A percentile compares a stretch with the other conserved stretches of the same genome.
These are phyloP conservation scores for Barnettozyma wickerhamii DNA, from an alignment of 805 yeast species.

Conservation along the genomic window DNA sequence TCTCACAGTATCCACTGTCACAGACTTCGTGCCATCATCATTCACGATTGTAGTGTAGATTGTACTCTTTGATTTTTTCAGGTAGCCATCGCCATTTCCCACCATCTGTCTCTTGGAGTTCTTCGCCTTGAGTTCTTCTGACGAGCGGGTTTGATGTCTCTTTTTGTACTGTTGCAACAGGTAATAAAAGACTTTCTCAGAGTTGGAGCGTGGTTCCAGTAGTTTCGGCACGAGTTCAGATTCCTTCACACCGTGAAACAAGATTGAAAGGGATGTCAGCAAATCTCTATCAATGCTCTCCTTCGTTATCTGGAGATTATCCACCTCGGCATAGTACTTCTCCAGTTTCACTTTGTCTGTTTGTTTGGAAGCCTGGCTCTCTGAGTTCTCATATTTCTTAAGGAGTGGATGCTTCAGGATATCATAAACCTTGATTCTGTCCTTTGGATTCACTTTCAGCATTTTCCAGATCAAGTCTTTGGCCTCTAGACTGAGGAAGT, in stretches of 20 bases:
- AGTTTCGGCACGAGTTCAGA: slow-evolving; percentile 49
- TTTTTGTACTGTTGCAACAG: slow-evolving; percentile 67
- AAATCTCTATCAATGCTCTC: slow-evolving; percentile 62
- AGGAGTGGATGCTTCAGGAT: slow-evolving; percentile 80
- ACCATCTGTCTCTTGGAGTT: slow-evolving; percentile 26
- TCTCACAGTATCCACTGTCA: slow-evolving; percentile 8
- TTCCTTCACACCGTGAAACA: slow-evolving; percentile 75
- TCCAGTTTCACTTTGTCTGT: slow-evolving; percentile 26
- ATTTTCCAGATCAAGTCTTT: slow-evolving; percentile 77
- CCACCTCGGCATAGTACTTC: slow-evolving; percentile 36
- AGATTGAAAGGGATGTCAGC: slow-evolving; percentile 66
- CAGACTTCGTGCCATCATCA: slow-evolving; percentile 24
- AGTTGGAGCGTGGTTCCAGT: slow-evolving; percentile 50
- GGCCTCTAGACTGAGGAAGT: slow-evolving; percentile 75
- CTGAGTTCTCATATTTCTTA: slow-evolving; percentile 56
- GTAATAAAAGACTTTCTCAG: slow-evolving; percentile 81
- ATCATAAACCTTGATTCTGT: slow-evolving; percentile 73
- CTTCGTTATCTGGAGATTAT: slow-evolving; percentile 32
- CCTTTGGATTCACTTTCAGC: slow-evolving; percentile 76
- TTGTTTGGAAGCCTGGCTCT: slow-evolving; percentile 28
- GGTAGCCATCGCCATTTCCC: slow-evolving; percentile 27
- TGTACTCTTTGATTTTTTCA: slow-evolving; percentile 38
- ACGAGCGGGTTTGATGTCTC: slow-evolving; percentile 42
- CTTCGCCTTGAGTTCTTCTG: slow-evolving; percentile 15
- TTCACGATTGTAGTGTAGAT: slow-evolving; percentile 37